Conservation (phyloP, 1,139 yeast species). For the Yamadazyma atmosphaerica region DNA sequence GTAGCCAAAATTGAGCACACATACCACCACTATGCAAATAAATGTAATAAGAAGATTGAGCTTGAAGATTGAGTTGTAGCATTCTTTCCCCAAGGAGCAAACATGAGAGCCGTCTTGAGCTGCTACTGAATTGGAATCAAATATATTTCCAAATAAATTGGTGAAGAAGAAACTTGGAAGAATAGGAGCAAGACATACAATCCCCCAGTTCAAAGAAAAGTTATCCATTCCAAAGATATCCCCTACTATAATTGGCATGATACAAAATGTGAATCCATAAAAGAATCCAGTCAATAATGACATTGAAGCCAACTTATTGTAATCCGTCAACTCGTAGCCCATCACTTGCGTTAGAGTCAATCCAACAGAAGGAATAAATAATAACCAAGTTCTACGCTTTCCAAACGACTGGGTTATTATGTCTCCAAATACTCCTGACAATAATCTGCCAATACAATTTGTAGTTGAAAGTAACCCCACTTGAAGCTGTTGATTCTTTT, state of each 20-base stretch:
- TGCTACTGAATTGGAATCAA: constrained; percentile 43
- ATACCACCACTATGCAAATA: constrained; percentile 22
- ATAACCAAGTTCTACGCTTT: constrained; percentile 45
- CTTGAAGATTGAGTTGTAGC: constrained; percentile 45
- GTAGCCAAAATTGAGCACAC: constrained; percentile 27
- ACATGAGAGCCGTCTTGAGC: constrained; percentile 18
- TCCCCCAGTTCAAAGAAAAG: constrained; percentile 60
- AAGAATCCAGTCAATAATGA: constrained; percentile 53
- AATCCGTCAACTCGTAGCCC: constrained; percentile 30
- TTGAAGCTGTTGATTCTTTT: constrained; percentile 54
- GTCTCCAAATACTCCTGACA: constrained; percentile 56
- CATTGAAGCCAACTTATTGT: constrained; percentile 32
- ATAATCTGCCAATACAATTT: constrained; percentile 53
- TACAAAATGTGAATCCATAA: constrained; percentile 59
- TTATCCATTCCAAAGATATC: constrained; percentile 57
- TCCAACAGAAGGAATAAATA: constrained; percentile 48
- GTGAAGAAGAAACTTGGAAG: constrained; percentile 53
- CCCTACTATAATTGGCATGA: constrained; percentile 58
- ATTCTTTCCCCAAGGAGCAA: constrained; percentile 41
- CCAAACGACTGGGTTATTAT: constrained; percentile 43
- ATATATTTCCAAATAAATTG: constrained; percentile 50
- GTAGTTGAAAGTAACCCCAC: constrained; percentile 56
- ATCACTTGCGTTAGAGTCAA: constrained; percentile 42
- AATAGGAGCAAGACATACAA: constrained; percentile 54
- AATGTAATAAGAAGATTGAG: constrained; percentile 33